phyloP scores from a whole-genome alignment of 2,329 filamentous ascomycete genomes.

The Penicillium frequentans region DNA sequence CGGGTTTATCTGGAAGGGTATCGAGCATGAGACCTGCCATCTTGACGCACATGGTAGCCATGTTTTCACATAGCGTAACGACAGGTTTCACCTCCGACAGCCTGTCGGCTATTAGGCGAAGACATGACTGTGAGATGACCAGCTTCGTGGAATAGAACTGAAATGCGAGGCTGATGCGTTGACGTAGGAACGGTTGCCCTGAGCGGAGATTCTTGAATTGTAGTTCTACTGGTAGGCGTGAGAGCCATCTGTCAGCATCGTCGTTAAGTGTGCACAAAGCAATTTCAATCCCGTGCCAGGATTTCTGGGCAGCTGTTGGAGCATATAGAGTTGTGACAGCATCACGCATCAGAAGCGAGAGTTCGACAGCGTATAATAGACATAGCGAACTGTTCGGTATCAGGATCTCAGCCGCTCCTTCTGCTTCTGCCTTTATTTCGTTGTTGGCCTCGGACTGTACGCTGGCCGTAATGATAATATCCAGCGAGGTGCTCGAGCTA shows the following conservation, averaged over 20 bases:
- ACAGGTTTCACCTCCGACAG: not conserved
- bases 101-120: constrained; percentile 35
- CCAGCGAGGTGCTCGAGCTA: not conserved
- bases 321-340: constrained; percentile 41
- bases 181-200: constrained; percentile 28
- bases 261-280: constrained; percentile 34
- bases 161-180: constrained; percentile 39
- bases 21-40: not conserved
- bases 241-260: constrained; percentile 41
- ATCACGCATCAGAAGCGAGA: constrained; percentile 36
- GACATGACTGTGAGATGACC: constrained; percentile 44
- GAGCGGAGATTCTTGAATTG: constrained; percentile 30
- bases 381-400: constrained; percentile 39
- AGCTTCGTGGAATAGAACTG: constrained; percentile 44
- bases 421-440: constrained; percentile 16
- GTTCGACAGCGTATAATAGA: constrained; percentile 41
- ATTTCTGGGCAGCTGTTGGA: constrained; percentile 33
- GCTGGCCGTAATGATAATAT: not conserved
- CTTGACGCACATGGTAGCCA: not conserved
- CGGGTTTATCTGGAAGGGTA: not conserved
- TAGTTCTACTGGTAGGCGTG: constrained; percentile 37
- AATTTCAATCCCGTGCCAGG: constrained; percentile 37
- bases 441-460: constrained; percentile 7
- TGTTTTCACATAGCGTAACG: not conserved
- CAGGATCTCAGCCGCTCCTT: constrained; percentile 25